These are phyloP conservation scores for Saprolegnia parasitica DNA, from an alignment of 352 stramenopile species.

Conservation along the genomic window DNA sequence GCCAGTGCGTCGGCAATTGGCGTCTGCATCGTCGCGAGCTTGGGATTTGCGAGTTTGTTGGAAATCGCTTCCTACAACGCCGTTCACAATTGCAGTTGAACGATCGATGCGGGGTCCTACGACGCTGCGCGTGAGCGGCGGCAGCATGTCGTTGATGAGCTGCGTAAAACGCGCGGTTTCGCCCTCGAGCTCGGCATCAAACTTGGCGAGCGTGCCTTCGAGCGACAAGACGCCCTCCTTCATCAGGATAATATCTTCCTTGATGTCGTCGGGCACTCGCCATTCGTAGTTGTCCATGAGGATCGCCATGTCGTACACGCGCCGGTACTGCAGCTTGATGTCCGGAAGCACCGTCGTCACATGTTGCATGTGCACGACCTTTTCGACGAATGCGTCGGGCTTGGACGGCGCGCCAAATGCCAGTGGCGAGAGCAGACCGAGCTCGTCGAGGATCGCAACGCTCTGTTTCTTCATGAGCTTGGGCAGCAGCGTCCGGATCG, in stretches of 20 bases:
- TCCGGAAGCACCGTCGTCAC: constrained; percentile 58
- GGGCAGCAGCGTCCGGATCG: constrained; percentile 76
- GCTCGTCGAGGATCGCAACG: constrained; percentile 68
- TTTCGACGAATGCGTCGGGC: constrained; percentile 77
- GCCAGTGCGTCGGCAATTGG: constrained; percentile 70
- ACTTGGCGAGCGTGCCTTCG: constrained; percentile 84
- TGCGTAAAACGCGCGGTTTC: constrained; percentile 89
- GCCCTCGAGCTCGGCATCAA: constrained; percentile 87
- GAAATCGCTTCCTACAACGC: constrained; percentile 42
- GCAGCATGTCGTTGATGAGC: constrained; percentile 86
- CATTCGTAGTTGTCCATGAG: constrained; percentile 91
- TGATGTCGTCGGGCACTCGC: constrained; percentile 88
- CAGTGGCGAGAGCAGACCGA: constrained; percentile 80
- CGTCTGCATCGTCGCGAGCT: constrained; percentile 68
- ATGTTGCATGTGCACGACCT: constrained; percentile 84
- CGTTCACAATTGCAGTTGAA: not conserved
- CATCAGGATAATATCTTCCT: constrained; percentile 91
- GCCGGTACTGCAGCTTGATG: constrained; percentile 62
- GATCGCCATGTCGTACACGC: constrained; percentile 81
- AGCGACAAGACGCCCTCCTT: constrained; percentile 89
- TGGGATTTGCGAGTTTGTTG: constrained; percentile 79
- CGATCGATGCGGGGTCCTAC: not conserved
- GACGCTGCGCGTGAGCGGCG: constrained; percentile 62
- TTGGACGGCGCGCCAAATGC: constrained; percentile 66
- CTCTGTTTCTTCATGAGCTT: constrained; percentile 87